These are phyloP conservation scores for Penicillium coffeae DNA, from an alignment of 495 filamentous ascomycete genomes.

Conservation along the genomic window DNA sequence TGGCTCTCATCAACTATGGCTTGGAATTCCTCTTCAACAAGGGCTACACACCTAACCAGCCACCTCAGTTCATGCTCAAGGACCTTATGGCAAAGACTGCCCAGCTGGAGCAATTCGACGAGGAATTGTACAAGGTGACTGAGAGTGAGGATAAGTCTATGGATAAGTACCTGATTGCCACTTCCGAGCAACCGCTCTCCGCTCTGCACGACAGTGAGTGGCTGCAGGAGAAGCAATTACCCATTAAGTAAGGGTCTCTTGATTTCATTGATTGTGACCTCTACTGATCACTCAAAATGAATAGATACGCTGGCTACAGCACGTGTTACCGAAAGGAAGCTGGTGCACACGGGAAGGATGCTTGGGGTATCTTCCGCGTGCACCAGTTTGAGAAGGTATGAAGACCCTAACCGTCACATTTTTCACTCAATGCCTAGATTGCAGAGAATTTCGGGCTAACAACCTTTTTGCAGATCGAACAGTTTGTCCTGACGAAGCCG, in stretches of 20 bases:
- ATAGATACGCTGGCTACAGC: slow-evolving; percentile 81
- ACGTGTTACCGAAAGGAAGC: slow-evolving; percentile 96
- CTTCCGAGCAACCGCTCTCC: slow-evolving; percentile 91
- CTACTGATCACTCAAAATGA: slow-evolving; percentile 11
- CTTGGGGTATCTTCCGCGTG: slow-evolving; percentile 97
- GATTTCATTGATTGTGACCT: not conserved
- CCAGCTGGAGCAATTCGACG: slow-evolving; percentile 94
- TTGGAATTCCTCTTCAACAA: slow-evolving; percentile 75
- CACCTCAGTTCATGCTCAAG: slow-evolving; percentile 93
- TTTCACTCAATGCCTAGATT: not conserved
- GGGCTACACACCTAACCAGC: slow-evolving; percentile 84
- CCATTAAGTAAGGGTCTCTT: slow-evolving; percentile 59
- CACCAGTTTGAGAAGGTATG: slow-evolving; percentile 95
- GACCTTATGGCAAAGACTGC: slow-evolving; percentile 99
- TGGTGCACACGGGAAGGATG: slow-evolving; percentile 86
- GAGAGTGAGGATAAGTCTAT: slow-evolving; percentile 72
- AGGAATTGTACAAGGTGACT: slow-evolving; percentile 95
- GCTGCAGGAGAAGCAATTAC: slow-evolving; percentile 79
- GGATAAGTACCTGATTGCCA: slow-evolving; percentile 97
- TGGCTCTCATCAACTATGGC: slow-evolving; percentile 90
- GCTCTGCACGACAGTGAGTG: slow-evolving; percentile 92
- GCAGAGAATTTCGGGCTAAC: not conserved
- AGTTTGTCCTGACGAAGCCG: slow-evolving; percentile 90
- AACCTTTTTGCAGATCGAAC: slow-evolving; percentile 60
- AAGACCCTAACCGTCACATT: not conserved